Conservation (phyloP, 306 rosid species). For the Cicer bijugum region DNA sequence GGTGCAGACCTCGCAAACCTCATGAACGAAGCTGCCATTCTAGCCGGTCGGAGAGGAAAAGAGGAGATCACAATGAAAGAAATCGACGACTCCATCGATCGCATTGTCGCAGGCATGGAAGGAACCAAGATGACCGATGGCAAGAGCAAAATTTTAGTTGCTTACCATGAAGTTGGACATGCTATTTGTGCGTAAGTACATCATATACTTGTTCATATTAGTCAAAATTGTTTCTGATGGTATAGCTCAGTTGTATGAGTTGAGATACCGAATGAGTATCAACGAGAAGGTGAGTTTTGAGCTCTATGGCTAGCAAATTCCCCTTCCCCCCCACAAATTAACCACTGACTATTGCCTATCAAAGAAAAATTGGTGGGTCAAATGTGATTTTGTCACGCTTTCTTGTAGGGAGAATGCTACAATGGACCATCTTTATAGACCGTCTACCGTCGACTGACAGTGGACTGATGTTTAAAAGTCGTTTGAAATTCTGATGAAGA, state of each 20-base stretch:
- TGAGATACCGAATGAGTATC: too few species aligned
- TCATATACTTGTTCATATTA: constrained; percentile 25
- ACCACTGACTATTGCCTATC: too few species aligned
- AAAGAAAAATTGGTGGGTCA: background rate
- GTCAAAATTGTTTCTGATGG: background rate
- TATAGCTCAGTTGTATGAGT: too few species aligned
- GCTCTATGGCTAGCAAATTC: too few species aligned
- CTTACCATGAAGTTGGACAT: constrained; percentile 88
- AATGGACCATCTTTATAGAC: too few species aligned
- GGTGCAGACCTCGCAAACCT: constrained; percentile 85
- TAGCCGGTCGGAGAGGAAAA: constrained; percentile 76
- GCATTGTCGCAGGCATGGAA: constrained; percentile 86
- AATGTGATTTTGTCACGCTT: background rate
- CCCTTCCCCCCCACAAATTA: too few species aligned
- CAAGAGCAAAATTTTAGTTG: constrained; percentile 71
- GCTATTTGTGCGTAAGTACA: constrained; percentile 80
- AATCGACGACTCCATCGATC: constrained; percentile 71
- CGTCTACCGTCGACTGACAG: too few species aligned
- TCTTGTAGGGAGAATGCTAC: background rate
- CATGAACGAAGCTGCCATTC: constrained; percentile 84
- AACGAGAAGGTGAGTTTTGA: too few species aligned
- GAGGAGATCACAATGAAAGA: constrained; percentile 62
- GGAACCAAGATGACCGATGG: constrained; percentile 85
- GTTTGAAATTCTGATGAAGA: too few species aligned
- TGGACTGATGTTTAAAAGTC: too few species aligned